These are phyloP conservation scores for Lodderomyces oxycetoniae DNA, from an alignment of 1,139 yeast genomes.

Conservation along the genomic window DNA sequence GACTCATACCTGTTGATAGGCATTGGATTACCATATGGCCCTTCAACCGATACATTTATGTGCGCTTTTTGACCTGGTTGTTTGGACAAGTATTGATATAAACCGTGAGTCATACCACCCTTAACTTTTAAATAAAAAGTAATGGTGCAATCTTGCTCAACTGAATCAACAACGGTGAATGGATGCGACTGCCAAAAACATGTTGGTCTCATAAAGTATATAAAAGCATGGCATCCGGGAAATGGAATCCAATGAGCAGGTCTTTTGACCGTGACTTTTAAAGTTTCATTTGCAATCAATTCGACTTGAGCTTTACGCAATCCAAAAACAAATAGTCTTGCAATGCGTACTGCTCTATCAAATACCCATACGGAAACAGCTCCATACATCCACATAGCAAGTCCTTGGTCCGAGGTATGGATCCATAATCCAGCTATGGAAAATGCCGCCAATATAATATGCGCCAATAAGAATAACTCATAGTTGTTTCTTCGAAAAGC, in stretches of 20 bases:
- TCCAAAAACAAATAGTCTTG: constrained; percentile 49
- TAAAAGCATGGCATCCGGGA: constrained; percentile 38
- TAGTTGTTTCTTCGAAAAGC: constrained; percentile 54
- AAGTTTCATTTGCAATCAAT: constrained; percentile 43
- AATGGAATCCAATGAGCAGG: constrained; percentile 38
- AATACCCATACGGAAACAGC: constrained; percentile 59
- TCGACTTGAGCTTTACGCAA: constrained; percentile 44
- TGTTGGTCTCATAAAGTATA: constrained; percentile 35
- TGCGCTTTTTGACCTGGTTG: constrained; percentile 41
- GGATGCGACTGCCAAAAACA: constrained; percentile 59
- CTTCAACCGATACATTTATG: constrained; percentile 35
- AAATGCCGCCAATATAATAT: constrained; percentile 52
- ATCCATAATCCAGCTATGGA: constrained; percentile 57
- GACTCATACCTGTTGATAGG: constrained; percentile 48
- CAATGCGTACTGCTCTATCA: constrained; percentile 52
- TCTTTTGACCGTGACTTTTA: constrained; percentile 32
- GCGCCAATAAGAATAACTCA: constrained; percentile 59
- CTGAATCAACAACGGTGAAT: constrained; percentile 43
- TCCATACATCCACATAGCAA: constrained; percentile 45
- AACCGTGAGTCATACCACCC: constrained; percentile 43
- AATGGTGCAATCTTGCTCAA: constrained; percentile 26
- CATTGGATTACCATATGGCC: constrained; percentile 36
- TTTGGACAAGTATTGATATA: constrained; percentile 38
- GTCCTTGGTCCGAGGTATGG: constrained; percentile 47
- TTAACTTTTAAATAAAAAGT: constrained; percentile 37